Percentiles rank a stretch among this genome's conserved stretches.
Conservation (phyloP, 2,329 filamentous ascomycete genomes). For the Peltaster fructicola region DNA sequence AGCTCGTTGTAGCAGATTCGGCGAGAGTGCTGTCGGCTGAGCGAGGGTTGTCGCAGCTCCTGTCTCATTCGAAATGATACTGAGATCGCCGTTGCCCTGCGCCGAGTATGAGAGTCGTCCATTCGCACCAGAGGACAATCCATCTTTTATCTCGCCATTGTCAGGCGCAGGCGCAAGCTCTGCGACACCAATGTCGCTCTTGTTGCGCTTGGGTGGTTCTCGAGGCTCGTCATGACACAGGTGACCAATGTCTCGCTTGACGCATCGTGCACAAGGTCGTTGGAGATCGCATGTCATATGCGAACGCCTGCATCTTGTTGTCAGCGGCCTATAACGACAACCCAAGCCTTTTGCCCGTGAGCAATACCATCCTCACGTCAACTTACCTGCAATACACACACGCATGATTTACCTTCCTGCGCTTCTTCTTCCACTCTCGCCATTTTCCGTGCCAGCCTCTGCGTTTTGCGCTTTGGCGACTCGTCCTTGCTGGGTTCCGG, state of each 20-base stretch:
- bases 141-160: constrained; percentile 9
- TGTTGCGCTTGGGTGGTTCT: constrained; percentile 69
- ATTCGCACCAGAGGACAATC: constrained; percentile 7
- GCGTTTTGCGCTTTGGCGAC: constrained; percentile 11
- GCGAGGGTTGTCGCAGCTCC: constrained; percentile 44
- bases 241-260: constrained; percentile 97
- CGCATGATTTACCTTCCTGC: constrained; percentile 37
- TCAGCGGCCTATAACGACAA: no score
- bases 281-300: constrained; percentile 45
- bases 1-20: constrained; percentile 44
- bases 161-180: constrained; percentile 19
- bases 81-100: constrained; percentile 6
- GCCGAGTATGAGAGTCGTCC: constrained; percentile 4
- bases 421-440: constrained; percentile 26
- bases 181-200: constrained; percentile 28
- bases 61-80: constrained; percentile 4
- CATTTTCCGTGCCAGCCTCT: constrained; percentile 4
- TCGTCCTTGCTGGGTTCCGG: no score
- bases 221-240: constrained; percentile 95
- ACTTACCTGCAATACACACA: constrained; percentile 38
- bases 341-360: no score
- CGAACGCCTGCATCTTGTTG: constrained; percentile 32
- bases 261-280: constrained; percentile 89
- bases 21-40: constrained; percentile 51
- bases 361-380: no score